Conservation (phyloP, 2,329 filamentous ascomycete genomes). For the Cytospora schulzeri region DNA sequence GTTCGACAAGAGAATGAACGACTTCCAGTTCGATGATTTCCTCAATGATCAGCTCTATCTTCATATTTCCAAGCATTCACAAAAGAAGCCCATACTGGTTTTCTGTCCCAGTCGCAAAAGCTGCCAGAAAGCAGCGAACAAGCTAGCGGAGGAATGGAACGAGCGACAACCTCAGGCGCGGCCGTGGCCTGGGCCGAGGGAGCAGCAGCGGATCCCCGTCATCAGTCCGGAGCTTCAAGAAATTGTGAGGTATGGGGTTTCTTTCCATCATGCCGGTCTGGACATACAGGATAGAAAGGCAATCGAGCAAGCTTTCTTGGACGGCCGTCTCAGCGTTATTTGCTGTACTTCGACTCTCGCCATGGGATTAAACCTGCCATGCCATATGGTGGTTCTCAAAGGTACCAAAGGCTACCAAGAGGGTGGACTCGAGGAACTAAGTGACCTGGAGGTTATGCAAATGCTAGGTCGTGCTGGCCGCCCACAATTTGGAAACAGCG, state of each 20-base stretch:
- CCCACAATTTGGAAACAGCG: slow-evolving; percentile 79
- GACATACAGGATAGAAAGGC: slow-evolving; percentile 62
- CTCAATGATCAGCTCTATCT: slow-evolving; percentile 67
- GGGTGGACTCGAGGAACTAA: slow-evolving; percentile 66
- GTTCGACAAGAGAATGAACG: slow-evolving; percentile 64
- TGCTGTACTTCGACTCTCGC: slow-evolving; percentile 87
- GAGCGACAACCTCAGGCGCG: slow-evolving; percentile 50
- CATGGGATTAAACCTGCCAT: slow-evolving; percentile 81
- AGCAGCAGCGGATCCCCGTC: slow-evolving; percentile 49
- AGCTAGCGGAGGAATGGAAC: slow-evolving; percentile 67
- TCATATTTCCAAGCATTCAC: slow-evolving; percentile 67
- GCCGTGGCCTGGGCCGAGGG: slow-evolving; percentile 64
- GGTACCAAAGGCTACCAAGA: slow-evolving; percentile 71
- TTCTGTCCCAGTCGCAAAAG: slow-evolving; percentile 81
- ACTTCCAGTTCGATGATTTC: slow-evolving; percentile 74
- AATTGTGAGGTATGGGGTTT: slow-evolving; percentile 59
- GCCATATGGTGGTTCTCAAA: slow-evolving; percentile 81
- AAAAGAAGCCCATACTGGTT: slow-evolving; percentile 76
- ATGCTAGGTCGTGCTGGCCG: slow-evolving; percentile 85
- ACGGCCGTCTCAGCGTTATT: slow-evolving; percentile 75
- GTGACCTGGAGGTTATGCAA: slow-evolving; percentile 84
- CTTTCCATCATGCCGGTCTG: slow-evolving; percentile 82
- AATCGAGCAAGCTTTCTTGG: slow-evolving; percentile 69
- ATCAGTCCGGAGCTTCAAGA: slow-evolving; percentile 61
- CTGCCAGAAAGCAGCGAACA: slow-evolving; percentile 66